Evolutionary conservation across 2,329 filamentous ascomycete genomes (phyloP), one percentile per base, ranked within the genome.

Genomic region (Kalaharituber pfeilii): DNA sequence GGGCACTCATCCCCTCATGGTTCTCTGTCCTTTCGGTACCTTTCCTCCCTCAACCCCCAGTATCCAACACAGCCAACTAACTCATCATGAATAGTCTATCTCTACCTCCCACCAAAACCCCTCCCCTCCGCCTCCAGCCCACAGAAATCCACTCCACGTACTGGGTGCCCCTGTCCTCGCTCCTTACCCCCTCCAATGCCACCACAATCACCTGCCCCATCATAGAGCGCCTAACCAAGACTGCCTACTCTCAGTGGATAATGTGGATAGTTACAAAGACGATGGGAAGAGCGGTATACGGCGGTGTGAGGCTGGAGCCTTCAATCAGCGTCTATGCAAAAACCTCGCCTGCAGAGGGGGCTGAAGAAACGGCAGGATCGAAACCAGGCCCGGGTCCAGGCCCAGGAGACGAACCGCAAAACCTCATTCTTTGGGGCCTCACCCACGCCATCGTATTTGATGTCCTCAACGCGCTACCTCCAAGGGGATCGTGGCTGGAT

Each of bases 381-480:
- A n/a, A n/a, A n/a, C n/a, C n/a, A n/a, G n/a, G n/a, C n/a, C n/a
- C n/a, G n/a, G n/a, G n/a, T n/a, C n/a, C n/a, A n/a, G n/a, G n/a
- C n/a, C n/a, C n/a, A n/a, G n/a, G n/a, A n/a, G n/a, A n/a, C n/a
- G n/a, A n/a, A n/a, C n/a, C n/a, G n/a, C n/a, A n/a, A n/a, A n/a
- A n/a, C n/a, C n/a, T 84, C 1, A 66, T 82, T 9, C 74, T 84
- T 1, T 84, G 81, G 81, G 81, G 81, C 0, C 65, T 84, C 29
- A 83, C 81, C 0, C 69, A 84, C 1, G 80, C 80, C 4, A 76
- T 84, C 28, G 67, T 83, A 36, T 77, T 77, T 15, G 81, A 84
- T 65, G 79, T 84, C 59, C 70, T 84, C 24, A 79, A 83, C 59
- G 73, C 81, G 62, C 67, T 83, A 3, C 80, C 80, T n/a, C 78